phyloP scores from a whole-genome alignment of 2,329 filamentous ascomycete genomes.

The Talaromyces marneffei region DNA sequence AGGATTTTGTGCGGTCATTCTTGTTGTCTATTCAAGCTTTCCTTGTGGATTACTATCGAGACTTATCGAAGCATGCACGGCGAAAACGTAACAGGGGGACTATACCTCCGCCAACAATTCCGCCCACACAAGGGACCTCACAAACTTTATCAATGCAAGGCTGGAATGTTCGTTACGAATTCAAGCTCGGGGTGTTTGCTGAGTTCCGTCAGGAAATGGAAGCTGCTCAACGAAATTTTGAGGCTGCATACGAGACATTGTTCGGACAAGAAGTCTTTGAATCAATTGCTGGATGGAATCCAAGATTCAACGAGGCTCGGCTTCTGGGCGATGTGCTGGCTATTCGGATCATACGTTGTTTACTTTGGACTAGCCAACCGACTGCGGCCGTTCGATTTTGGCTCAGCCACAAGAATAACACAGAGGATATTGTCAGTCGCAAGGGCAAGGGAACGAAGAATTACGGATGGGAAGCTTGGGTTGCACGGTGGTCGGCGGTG shows the following conservation, averaged over 20 bases:
- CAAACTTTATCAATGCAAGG: constrained; percentile 77
- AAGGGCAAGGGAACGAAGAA: constrained; percentile 79
- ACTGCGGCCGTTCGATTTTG: constrained; percentile 74
- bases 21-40: constrained; percentile 66
- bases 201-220: constrained; percentile 94
- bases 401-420: constrained; percentile 68
- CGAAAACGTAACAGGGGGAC: constrained; percentile 78
- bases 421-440: constrained; percentile 71
- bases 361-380: constrained; percentile 74
- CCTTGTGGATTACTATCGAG: constrained; percentile 84
- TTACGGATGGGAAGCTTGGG: constrained; percentile 94
- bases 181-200: constrained; percentile 84
- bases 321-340: constrained; percentile 74
- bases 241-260: constrained; percentile 77
- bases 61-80: constrained; percentile 84
- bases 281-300: constrained; percentile 81
- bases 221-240: constrained; percentile 75
- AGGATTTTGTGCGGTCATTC: constrained; percentile 67
- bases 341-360: constrained; percentile 73
- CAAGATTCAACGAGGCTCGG: constrained; percentile 90
- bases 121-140: constrained; percentile 76
- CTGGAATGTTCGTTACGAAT: constrained; percentile 92
- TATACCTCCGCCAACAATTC: constrained; percentile 73
- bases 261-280: constrained; percentile 81
- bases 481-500: constrained; percentile 63